Conservation (phyloP, 2,329 filamentous ascomycete species). For the Waltergamsia citrina region DNA sequence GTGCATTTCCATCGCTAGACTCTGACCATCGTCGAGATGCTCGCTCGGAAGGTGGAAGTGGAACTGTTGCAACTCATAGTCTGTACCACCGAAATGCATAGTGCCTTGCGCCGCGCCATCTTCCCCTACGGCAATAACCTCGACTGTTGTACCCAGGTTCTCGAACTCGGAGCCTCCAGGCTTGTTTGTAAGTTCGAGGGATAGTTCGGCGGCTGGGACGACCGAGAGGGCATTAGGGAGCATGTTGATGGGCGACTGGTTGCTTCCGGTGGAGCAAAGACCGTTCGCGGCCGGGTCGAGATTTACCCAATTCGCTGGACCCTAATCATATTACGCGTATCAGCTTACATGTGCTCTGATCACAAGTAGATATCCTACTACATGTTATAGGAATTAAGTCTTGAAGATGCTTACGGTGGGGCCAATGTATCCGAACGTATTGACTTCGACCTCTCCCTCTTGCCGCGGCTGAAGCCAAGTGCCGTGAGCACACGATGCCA, state of each 20-base stretch:
- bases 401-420: slow-evolving; percentile 17
- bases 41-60: slow-evolving; percentile 50
- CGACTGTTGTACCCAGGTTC: slow-evolving; percentile 42
- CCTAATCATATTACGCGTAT: slow-evolving; percentile 19
- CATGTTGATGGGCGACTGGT: slow-evolving; percentile 47
- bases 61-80: slow-evolving; percentile 38
- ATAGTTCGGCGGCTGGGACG: slow-evolving; percentile 14
- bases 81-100: slow-evolving; percentile 23
- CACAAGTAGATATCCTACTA: not conserved
- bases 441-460: slow-evolving; percentile 19
- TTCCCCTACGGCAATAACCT: slow-evolving; percentile 20
- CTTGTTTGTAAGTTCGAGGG: slow-evolving; percentile 10
- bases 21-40: slow-evolving; percentile 35
- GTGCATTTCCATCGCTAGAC: slow-evolving; percentile 29
- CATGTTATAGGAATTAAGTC: not conserved
- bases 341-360: slow-evolving; percentile 1
- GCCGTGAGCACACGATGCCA: slow-evolving; percentile 29
- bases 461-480: slow-evolving; percentile 22
- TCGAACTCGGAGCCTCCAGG: slow-evolving; percentile 30
- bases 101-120: slow-evolving; percentile 31
- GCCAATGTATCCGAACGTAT: slow-evolving; percentile 27
- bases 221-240: slow-evolving; percentile 15
- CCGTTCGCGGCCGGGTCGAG: slow-evolving; percentile 27
- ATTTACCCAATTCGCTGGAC: slow-evolving; percentile 39
- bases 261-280: slow-evolving; percentile 31